Evolutionary conservation across 2,329 filamentous ascomycete species (phyloP), one percentile per base, ranked within the genome.

Genomic region (Neocatenulostroma microsporum): DNA sequence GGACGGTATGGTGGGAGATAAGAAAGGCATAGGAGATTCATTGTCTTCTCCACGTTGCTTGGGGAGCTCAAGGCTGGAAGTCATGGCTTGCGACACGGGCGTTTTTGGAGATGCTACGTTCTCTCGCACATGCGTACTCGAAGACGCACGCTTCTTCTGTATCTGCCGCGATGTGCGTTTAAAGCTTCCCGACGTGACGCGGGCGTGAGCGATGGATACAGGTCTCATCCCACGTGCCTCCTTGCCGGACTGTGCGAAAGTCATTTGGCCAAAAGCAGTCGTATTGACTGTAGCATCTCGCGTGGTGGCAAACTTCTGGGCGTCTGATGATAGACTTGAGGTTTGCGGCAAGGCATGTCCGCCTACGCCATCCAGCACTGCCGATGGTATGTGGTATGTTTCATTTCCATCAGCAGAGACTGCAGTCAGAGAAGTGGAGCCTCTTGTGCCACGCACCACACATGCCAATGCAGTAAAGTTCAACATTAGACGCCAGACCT

Each of bases 1-100:
- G 7, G 49, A 47, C 8, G 53, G 52, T 26, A 56, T 53, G 9
- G 36, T 47, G 12, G 55, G 54, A 3, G 55, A 58, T 2, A 54
- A 34, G 36, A 57, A 53, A 9, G 54, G 50, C 52, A 57, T 58
- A 7, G 50, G 44, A 2, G 50, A 54, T 10, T 45, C 47, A 20
- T 48, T 34, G 10, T 46, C 49, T 9, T 43, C 31, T 5, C 30
- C 34, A 5, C 23, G 34, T 1, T 34, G 26, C 28, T 44, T 52
- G 0, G 51, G 50, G 10, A 55, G 38, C 31, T 58, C 53, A 21
- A 55, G 30, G 30, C 49, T 55, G 9, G 55, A 52, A 9, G 45
- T 51, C 44, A 55, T 49, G 3, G 47, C 44, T 24, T 40, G 36
- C 9, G 44, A 31, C 26, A 36, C 21, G 11, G 41, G 37, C n/a